phyloP scores from a whole-genome alignment of 257 asterid genomes.

The Ballota nigra region DNA sequence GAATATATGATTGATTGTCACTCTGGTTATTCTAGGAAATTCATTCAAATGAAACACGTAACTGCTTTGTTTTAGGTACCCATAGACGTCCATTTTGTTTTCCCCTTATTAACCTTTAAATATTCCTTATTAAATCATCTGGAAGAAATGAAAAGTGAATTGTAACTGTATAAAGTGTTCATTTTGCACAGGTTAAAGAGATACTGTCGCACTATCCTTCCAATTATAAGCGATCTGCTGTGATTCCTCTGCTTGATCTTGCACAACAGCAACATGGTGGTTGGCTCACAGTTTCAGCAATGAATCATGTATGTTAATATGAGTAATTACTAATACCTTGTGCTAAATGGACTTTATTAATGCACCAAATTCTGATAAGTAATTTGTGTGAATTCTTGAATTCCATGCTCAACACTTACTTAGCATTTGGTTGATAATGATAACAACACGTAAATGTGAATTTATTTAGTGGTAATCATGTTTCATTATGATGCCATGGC shows the following conservation, averaged over 20 bases:
- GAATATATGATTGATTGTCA: slow-evolving; percentile 12
- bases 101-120: slow-evolving; percentile 8
- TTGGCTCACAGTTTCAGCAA: slow-evolving; percentile 98
- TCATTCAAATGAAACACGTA: not conserved
- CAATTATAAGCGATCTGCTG: slow-evolving; percentile 95
- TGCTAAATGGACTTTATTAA: slow-evolving; percentile 9
- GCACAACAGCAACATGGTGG: slow-evolving; percentile 99
- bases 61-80: not conserved
- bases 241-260: slow-evolving; percentile 92
- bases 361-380: slow-evolving; percentile 3
- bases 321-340: not conserved
- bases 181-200: slow-evolving; percentile 65
- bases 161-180: slow-evolving; percentile 9
- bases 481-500: not conserved
- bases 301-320: slow-evolving; percentile 75
- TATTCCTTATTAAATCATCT: not conserved
- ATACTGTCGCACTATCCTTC: slow-evolving; percentile 88
- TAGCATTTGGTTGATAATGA: slow-evolving; percentile 7
- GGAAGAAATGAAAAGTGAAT: slow-evolving; percentile 2
- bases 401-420: not conserved
- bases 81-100: not conserved
- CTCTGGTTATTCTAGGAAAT: not conserved
- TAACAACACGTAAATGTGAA: not conserved
- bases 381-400: not conserved
- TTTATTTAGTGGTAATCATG: slow-evolving; percentile 4